Conservation (phyloP, 108 stramenopile genomes). For the Cyclotella kingstonii region DNA sequence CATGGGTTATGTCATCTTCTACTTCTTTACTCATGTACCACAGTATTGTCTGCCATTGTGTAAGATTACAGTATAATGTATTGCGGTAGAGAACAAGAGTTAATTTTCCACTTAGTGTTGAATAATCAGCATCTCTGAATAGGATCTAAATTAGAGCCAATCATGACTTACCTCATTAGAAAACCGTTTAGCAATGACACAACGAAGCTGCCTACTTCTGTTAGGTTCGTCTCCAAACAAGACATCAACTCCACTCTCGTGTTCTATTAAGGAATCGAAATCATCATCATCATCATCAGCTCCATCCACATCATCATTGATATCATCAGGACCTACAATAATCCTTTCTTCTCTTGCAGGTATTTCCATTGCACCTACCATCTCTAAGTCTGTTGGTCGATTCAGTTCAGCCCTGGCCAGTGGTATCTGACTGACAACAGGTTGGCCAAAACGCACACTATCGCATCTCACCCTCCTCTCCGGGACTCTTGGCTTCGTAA, state of each 20-base stretch:
- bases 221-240: conserved; percentile 38
- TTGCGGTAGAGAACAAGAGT: too few species aligned
- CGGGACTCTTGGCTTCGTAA: conserved; percentile 70
- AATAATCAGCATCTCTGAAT: not conserved
- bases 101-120: too few species aligned
- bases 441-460: conserved; percentile 1
- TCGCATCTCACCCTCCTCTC: conserved; percentile 17
- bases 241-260: conserved; percentile 14
- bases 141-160: not conserved
- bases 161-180: conserved; percentile 57
- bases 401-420: conserved; percentile 4
- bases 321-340: conserved; percentile 1
- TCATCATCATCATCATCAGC: conserved; percentile 17
- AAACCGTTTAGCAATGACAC: conserved; percentile 73
- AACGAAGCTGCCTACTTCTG: conserved; percentile 53
- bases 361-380: conserved; percentile 11
- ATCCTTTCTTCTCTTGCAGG: conserved; percentile 5
- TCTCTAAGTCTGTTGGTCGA: conserved; percentile 8
- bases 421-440: conserved; percentile 6
- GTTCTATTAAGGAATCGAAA: conserved; percentile 8
- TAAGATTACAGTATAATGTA: not conserved
- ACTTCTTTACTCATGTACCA: conserved; percentile 89
- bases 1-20: conserved; percentile 26
- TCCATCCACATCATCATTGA: conserved; percentile 12
- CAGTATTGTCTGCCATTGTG: conserved; percentile 47